Evolutionary conservation across 1,284 basidiomycete species (phyloP).

Genomic region (Taiwanofungus camphoratus): DNA sequence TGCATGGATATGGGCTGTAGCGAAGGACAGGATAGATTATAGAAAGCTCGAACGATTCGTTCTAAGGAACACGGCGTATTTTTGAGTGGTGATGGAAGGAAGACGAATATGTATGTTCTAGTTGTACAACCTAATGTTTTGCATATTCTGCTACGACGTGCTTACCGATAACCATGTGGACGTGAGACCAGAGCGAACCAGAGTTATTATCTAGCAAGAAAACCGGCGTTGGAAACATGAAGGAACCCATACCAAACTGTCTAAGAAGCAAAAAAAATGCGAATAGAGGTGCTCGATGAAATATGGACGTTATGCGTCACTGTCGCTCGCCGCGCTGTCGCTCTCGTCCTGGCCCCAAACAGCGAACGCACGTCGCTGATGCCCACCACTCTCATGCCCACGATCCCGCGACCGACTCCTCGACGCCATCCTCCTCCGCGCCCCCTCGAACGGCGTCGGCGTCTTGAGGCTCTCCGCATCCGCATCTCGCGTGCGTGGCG

Average conservation of each 20-base stretch:
- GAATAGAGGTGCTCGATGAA: background rate
- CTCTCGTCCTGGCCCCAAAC: conserved; percentile 86
- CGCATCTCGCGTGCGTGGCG: conserved; percentile 46
- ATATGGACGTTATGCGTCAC: conserved; percentile 31
- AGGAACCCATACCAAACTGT: too few species aligned
- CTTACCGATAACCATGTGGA: too few species aligned
- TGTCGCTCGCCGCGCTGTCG: conserved; percentile 76
- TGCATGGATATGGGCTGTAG: conserved; percentile 72
- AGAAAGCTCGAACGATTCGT: conserved; percentile 57
- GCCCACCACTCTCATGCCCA: conserved; percentile 25
- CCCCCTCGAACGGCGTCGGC: conserved; percentile 46
- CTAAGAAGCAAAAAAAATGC: background rate
- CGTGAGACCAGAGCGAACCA: too few species aligned
- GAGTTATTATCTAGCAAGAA: too few species aligned
- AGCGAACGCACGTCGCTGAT: conserved; percentile 61
- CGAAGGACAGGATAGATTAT: conserved; percentile 70
- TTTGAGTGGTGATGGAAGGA: conserved; percentile 32
- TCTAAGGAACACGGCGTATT: conserved; percentile 58
- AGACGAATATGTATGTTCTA: background rate
- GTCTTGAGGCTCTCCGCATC: conserved; percentile 51
- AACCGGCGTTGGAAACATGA: too few species aligned
- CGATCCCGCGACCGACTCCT: conserved; percentile 26
- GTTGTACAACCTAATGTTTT: background rate
- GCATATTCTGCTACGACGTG: too few species aligned
- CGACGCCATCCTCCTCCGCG: conserved; percentile 10